Evolutionary conservation across 352 stramenopile genomes (phyloP), one percentile per base, ranked within the genome.

Genomic region (Phytophthora idaei): DNA sequence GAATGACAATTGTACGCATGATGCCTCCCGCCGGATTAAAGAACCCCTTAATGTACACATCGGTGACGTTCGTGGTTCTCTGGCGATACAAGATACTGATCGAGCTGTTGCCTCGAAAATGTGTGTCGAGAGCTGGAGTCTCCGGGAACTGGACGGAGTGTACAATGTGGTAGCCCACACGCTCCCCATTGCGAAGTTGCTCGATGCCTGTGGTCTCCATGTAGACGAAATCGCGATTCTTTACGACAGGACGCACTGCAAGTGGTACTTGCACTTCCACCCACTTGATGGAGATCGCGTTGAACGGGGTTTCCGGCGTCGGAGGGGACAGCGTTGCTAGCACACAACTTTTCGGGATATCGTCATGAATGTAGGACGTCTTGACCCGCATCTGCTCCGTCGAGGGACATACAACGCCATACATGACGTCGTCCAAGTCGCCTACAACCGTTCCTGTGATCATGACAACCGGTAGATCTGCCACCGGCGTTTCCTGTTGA

Each of bases 81-180:
- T 92, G 81, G 0, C 80, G 76, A 61, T 83, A 90, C 29, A 92
- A 66, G 0, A 68, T 76, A 44, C 76, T 85, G n/a, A 86, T 67
- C 4, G 84, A 88, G 45, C 81, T 74, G 53, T 83, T 85, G 17
- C 73, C 82, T 36, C 84, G 81, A 36, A 77, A 71, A 29, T 76
- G 72, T 3, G 51, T 51, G 1, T 73, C 53, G 6, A 87, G 57
- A 6, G 66, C 49, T 1, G 76, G 80, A 2, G 81, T 78, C 32
- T 89, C 69, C 0, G 70, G 76, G 31, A 84, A 81, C 28, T 81
- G 67, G 7, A 84, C 56, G n/a, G 70, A 80, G 50, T 84, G 76
- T 1, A 74, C 61, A 14, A 80, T 66, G 47, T 80, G 76, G 49
- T 76, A 84, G 5, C 76, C 76, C 1, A 84, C 74, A 4, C 76